Evolutionary conservation across 2,329 filamentous ascomycete species (phyloP).

Genomic region (Pseudogymnoascus destructans): DNA sequence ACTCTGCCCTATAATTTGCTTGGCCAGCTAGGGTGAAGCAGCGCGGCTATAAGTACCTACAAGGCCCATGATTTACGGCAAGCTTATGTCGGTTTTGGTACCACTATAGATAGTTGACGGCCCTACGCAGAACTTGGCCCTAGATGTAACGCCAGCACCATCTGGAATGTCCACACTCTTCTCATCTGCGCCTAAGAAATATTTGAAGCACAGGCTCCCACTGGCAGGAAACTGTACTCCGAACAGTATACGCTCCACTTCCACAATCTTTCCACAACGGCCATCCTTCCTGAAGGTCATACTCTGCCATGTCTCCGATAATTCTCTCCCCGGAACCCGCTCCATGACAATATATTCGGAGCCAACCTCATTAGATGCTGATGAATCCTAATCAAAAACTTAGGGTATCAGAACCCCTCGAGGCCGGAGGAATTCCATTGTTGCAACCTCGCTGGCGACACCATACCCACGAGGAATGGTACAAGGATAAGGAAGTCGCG

Average conservation of each 20-base stretch:
- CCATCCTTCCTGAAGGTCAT: conserved; percentile 17
- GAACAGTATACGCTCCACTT: conserved; percentile 16
- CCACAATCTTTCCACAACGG: conserved; percentile 16
- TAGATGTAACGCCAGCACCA: background rate
- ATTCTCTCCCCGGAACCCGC: conserved; percentile 24
- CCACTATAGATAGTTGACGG: conserved; percentile 18
- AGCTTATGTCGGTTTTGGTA: conserved; percentile 16
- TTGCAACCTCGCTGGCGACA: conserved; percentile 17
- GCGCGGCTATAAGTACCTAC: conserved; percentile 10
- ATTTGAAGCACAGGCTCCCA: conserved; percentile 17
- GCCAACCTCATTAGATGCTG: conserved; percentile 23
- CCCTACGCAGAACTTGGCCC: conserved; percentile 15
- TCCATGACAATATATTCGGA: conserved; percentile 31
- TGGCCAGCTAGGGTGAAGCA: conserved; percentile 9
- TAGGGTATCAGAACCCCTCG: conserved; percentile 19
- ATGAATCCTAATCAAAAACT: conserved; percentile 25
- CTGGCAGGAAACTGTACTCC: conserved; percentile 15
- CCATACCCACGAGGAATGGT: conserved; percentile 15
- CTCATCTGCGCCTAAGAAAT: conserved; percentile 13
- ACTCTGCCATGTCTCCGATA: conserved; percentile 19
- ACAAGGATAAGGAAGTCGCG: conserved; percentile 16
- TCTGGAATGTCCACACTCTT: conserved; percentile 16
- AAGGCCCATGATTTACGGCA: conserved; percentile 15
- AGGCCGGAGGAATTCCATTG: conserved; percentile 16
- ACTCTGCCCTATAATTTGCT: conserved; percentile 13